These are phyloP conservation scores for Calonectria pseudoturangicola DNA, from an alignment of 2,329 filamentous ascomycete species.

Conservation along the genomic window DNA sequence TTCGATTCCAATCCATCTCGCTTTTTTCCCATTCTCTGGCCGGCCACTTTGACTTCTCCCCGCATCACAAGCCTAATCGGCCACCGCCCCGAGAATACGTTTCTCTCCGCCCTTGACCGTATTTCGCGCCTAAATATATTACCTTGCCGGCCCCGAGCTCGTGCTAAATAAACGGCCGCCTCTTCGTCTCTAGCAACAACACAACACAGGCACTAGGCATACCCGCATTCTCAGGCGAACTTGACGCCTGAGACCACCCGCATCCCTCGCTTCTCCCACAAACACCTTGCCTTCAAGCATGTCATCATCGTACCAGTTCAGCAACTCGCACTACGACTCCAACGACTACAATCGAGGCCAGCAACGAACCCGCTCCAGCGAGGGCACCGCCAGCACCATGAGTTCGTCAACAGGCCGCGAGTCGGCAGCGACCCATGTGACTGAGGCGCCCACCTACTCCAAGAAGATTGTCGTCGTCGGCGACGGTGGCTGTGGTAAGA, in stretches of 20 bases:
- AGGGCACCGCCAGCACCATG: slow-evolving; percentile 92
- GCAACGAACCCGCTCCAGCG: slow-evolving; percentile 82
- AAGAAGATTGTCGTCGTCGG: slow-evolving; percentile 99
- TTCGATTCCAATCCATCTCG: slow-evolving; percentile 11
- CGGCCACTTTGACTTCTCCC: slow-evolving; percentile 24
- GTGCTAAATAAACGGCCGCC: slow-evolving; percentile 22
- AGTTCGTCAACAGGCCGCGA: slow-evolving; percentile 85
- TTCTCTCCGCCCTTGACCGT: slow-evolving; percentile 30
- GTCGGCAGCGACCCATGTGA: slow-evolving; percentile 88
- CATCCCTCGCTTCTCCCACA: slow-evolving; percentile 37
- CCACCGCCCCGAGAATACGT: slow-evolving; percentile 38
- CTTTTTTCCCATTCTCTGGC: slow-evolving; percentile 6
- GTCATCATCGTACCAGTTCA: slow-evolving; percentile 73
- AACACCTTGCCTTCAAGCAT: slow-evolving; percentile 61
- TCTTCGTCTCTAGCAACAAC: slow-evolving; percentile 26
- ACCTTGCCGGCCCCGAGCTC: slow-evolving; percentile 13
- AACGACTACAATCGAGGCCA: slow-evolving; percentile 65
- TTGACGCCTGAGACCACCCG: slow-evolving; percentile 47
- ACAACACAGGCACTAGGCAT: slow-evolving; percentile 18
- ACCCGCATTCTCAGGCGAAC: slow-evolving; percentile 43
- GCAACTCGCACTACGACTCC: slow-evolving; percentile 71
- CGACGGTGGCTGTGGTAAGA: slow-evolving; percentile 98
- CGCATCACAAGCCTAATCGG: slow-evolving; percentile 27
- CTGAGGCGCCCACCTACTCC: slow-evolving; percentile 93
- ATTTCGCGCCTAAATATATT: slow-evolving; percentile 32